These are phyloP conservation scores for Cladochytrium replicatum DNA, from an alignment of 192 early-diverging fungal genomes.

Conservation along the genomic window DNA sequence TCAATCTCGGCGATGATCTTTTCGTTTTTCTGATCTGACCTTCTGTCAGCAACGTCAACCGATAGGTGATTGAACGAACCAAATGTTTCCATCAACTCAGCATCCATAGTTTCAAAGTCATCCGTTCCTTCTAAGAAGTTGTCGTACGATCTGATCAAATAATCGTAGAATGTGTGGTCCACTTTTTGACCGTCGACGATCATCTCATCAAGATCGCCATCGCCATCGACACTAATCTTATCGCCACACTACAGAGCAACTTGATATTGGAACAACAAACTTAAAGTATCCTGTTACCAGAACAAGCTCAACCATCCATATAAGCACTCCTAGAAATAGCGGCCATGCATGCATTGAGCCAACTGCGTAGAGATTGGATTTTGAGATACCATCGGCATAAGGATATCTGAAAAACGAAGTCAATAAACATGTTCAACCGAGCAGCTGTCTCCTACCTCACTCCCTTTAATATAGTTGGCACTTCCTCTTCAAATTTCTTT, in stretches of 20 bases:
- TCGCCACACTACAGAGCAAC: no score
- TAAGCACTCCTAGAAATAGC: conserved; percentile 52
- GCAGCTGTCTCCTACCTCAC: conserved; percentile 39
- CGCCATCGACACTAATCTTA: conserved; percentile 1
- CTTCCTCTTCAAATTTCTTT: conserved; percentile 65
- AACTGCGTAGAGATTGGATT: conserved; percentile 57
- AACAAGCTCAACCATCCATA: conserved; percentile 69
- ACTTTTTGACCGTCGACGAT: conserved; percentile 12
- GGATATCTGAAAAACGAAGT: conserved; percentile 27
- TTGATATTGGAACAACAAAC: conserved; percentile 11
- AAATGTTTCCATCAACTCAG: conserved; percentile 43
- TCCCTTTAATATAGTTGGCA: conserved; percentile 45
- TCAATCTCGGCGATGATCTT: conserved; percentile 30
- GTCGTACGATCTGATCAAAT: conserved; percentile 51
- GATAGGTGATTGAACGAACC: conserved; percentile 14
- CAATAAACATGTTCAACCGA: background rate
- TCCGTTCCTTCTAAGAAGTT: conserved; percentile 56
- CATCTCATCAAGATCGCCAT: conserved; percentile 8
- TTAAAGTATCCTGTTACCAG: conserved; percentile 26
- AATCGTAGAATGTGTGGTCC: conserved; percentile 65
- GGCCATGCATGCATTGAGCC: conserved; percentile 66
- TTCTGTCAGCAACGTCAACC: background rate
- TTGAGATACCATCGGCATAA: conserved; percentile 55
- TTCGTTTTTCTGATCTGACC: conserved; percentile 45
- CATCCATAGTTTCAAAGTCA: conserved; percentile 50